Conservation (phyloP, 345 rosid species). For the Anastatica hierochuntica region DNA sequence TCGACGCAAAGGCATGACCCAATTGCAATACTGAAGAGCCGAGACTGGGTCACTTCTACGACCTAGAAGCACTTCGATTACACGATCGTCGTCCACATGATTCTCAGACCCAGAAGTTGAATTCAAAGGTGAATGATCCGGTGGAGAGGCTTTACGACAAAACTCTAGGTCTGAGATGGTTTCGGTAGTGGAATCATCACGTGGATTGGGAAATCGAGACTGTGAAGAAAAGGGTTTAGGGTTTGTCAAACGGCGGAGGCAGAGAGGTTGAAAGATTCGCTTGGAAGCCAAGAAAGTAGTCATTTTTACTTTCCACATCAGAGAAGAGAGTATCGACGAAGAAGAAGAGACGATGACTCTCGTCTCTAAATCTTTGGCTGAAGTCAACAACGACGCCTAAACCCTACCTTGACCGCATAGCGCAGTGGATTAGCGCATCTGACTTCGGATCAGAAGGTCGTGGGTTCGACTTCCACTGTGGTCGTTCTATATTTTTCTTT, state of each 20-base stretch:
- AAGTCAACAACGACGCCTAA: neutral
- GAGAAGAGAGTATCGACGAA: slow-evolving; percentile 2
- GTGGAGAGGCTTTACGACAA: no score
- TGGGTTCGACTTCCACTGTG: slow-evolving; percentile 72
- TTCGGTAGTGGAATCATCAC: slow-evolving; percentile 4
- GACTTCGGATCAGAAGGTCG: slow-evolving; percentile 99
- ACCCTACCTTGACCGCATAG: slow-evolving; percentile 54
- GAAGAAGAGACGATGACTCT: neutral
- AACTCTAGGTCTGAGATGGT: neutral
- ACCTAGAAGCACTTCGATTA: slow-evolving; percentile 36
- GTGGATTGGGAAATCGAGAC: slow-evolving; percentile 13
- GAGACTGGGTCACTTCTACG: slow-evolving; percentile 30
- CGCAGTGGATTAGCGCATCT: slow-evolving; percentile 99
- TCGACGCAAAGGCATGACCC: slow-evolving; percentile 21
- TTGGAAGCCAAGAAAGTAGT: neutral
- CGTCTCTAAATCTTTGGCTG: neutral
- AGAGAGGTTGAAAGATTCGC: neutral
- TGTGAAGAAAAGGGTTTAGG: slow-evolving; percentile 31
- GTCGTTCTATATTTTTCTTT: no score
- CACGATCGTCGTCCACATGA: slow-evolving; percentile 20
- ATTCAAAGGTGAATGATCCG: neutral
- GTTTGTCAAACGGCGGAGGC: neutral
- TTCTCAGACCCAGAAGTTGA: neutral
- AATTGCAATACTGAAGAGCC: slow-evolving; percentile 36
- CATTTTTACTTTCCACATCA: neutral